phyloP scores from a whole-genome alignment of 441 rosid species.

The Syzygium malaccense region DNA sequence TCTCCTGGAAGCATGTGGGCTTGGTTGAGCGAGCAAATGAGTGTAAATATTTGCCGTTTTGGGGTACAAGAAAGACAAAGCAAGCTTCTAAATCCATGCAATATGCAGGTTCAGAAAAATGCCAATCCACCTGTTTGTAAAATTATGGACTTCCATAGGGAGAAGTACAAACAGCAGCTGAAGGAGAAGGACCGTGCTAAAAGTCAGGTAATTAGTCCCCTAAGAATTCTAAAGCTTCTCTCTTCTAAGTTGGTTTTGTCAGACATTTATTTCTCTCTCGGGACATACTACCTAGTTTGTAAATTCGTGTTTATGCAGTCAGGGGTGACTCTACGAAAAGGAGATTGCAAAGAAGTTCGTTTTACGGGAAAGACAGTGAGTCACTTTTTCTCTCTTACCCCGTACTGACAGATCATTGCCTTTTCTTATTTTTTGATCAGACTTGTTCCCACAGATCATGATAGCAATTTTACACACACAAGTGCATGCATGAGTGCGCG shows the following conservation, averaged over 20 bases:
- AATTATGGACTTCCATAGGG: conserved; percentile 46
- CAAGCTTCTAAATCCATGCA: neutral
- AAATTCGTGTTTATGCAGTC: conserved; percentile 28
- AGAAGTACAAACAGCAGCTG: conserved; percentile 21
- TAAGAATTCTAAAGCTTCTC: neutral
- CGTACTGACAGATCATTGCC: neutral
- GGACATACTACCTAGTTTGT: neutral
- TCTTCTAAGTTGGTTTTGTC: neutral
- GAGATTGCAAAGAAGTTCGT: conserved; percentile 65
- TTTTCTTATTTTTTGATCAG: neutral
- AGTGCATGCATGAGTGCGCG: neutral
- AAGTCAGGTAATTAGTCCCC: conserved; percentile 32
- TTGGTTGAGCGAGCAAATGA: neutral
- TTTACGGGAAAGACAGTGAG: conserved; percentile 79
- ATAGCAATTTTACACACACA: neutral
- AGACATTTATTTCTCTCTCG: neutral
- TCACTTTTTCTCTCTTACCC: conserved; percentile 7
- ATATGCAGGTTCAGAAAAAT: conserved; percentile 36
- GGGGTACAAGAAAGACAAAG: neutral
- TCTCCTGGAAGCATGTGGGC: neutral
- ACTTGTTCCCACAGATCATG: neutral
- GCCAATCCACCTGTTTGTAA: conserved; percentile 61
- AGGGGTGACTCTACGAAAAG: conserved; percentile 39
- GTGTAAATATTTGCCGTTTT: neutral
- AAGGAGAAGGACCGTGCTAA: conserved; percentile 51